Base-by-base conservation (phyloP, 2,329 filamentous ascomycete genomes). In the Aureobasidium mangrovei region DNA sequence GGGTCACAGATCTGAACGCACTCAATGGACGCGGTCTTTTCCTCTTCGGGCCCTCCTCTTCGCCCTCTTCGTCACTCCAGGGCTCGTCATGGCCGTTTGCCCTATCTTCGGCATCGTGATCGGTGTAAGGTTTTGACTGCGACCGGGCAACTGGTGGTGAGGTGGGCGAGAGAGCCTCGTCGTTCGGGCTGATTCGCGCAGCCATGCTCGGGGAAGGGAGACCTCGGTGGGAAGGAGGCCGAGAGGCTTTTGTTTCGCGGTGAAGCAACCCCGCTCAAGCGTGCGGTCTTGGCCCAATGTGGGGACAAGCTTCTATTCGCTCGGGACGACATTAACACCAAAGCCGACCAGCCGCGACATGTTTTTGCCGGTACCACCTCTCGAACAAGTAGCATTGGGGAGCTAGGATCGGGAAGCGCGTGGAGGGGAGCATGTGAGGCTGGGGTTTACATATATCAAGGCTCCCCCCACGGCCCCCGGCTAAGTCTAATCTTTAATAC, bases 1-100 rank as follows among this genome's bases (percentile, higher is more conserved):
- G 36, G 36, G 31, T 40, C n/a, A 32, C 18, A 39, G 32, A 33
- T 35, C 86, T 79, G 63, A 73, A 77, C 39, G 79, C 77, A 48
- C 70, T 70, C 41, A 74, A 74, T 55, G 61, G 59, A 32, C 54
- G 49, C 47, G 62, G 60, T 58, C 62, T 60, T 46, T 62, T 64
- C 31, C 77, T 68, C 65, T 75, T 76, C 57, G 75, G 74, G 54
- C 60, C 62, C 56, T 67, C 66, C 47, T 61, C 59, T n/a, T 65
- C 66, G 62, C 67, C 66, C 7, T 64, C 67, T 18, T 64, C 69
- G 12, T 64, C 67, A 57, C 69, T 74, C 62, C 72, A 75, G 40
- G 62, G 66, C 33, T 65, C 64, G 18, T 65, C 64, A 29, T 65
- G 63, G 26, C 62, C 42, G 26, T 47, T 41, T 2, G 41, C 58